Base-by-base conservation (phyloP, 139 green algal genomes). In the Trebouxia sp. region DNA sequence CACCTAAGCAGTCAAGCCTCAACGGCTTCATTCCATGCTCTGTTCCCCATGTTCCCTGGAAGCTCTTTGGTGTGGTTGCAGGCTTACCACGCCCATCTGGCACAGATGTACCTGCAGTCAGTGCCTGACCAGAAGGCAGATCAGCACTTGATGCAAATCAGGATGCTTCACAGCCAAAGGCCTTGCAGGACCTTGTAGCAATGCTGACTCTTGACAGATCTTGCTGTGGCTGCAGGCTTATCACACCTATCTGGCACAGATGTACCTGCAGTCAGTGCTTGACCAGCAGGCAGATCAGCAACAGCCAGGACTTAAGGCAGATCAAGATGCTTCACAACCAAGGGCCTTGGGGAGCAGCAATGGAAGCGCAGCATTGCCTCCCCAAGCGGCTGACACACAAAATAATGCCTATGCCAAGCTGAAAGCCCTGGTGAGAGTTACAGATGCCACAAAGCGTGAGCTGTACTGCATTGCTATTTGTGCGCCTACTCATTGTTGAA, bases 61-160 rank as follows among this genome's bases (percentile, higher is more conserved):
- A 43, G 17, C 15, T 76, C 72, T 58, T 22, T 48, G 65, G 28
- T 15, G 1, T 83, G 43, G 24, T 70, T 82, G 11, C 55, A 86
- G 81, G 86, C 90, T 5, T 94, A 90, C 81, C 85, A 95, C 82
- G 88, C 87, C 24, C 87, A 95, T 78, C 88, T 96, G 72, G 89
- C 92, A 67, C 83, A 89, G 17, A 90, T 96, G 48, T 97, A 97
- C 85, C 76, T 97, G 69, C 82, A 87, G 38, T 76, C 83, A 35
- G 72, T 86, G 0, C 76, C 92, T 45, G 65, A 88, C 50, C 72
- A 85, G 14, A 37, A 53, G 48, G 70, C 50, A 39, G 32, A 56
- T 6, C 69, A 77, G 22, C 42, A 9, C 56, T 41, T 28, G n/a
- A n/a, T n/a, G n/a, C n/a, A n/a, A n/a, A n/a, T n/a, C n/a, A n/a